Percentiles rank a stretch among this genome's conserved stretches.
phyloP scores from a whole-genome alignment of 2,329 filamentous ascomycete species.

The Myotisia sp. region DNA sequence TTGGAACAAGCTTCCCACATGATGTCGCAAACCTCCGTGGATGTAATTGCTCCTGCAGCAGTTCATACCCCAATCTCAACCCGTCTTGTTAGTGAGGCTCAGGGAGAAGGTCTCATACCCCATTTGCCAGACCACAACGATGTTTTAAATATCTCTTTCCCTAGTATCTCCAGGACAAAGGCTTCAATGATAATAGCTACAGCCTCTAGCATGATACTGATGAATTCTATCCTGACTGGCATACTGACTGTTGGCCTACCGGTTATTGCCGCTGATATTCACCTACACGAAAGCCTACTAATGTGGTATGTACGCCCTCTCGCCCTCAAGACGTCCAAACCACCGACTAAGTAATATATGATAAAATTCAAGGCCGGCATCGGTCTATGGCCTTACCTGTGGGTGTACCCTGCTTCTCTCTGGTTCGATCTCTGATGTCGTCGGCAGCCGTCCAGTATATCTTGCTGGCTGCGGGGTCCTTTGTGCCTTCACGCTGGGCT shows the following conservation, averaged over 20 bases:
- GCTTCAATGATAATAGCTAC: slow-evolving; percentile 9
- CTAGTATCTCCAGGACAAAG: slow-evolving; percentile 5
- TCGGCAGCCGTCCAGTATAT: slow-evolving; percentile 35
- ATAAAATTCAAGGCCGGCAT: slow-evolving; percentile 16
- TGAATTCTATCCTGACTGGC: slow-evolving; percentile 13
- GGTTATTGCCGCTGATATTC: slow-evolving; percentile 14
- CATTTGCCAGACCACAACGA: slow-evolving; percentile 1
- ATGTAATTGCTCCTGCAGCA: neutral
- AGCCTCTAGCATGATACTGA: slow-evolving; percentile 12
- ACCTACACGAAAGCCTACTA: slow-evolving; percentile 13
- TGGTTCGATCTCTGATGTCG: slow-evolving; percentile 37
- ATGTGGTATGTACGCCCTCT: slow-evolving; percentile 12
- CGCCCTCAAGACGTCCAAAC: too few relatives aligned
- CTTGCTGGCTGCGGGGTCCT: slow-evolving; percentile 33
- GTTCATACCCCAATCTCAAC: neutral
- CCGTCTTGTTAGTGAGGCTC: neutral
- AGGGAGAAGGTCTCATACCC: neutral
- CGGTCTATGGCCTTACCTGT: slow-evolving; percentile 22
- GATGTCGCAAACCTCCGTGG: slow-evolving; percentile 3
- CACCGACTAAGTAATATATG: neutral
- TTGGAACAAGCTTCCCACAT: too few relatives aligned
- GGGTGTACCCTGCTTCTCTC: slow-evolving; percentile 35
- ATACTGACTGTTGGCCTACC: slow-evolving; percentile 16
- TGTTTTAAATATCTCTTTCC: neutral
- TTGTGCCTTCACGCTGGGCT: slow-evolving; percentile 28